These are phyloP conservation scores for Trichoderma sp. DNA, from an alignment of 2,329 filamentous ascomycete genomes.

Conservation along the genomic window DNA sequence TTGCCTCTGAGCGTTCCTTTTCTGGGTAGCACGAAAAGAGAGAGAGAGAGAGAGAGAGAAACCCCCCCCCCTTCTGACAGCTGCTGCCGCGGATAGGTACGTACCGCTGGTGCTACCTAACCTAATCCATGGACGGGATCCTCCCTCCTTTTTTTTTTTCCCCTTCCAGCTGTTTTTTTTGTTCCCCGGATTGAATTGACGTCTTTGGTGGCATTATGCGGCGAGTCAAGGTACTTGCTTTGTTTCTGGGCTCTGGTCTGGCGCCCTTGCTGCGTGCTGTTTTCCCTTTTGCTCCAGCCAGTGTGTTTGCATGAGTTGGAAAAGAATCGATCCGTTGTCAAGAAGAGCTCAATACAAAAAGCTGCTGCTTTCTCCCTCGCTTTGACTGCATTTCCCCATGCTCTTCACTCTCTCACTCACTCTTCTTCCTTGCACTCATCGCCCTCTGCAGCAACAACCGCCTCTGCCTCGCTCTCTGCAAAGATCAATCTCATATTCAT, in stretches of 20 bases:
- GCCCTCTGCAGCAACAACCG: neutral
- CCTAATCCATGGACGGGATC: neutral
- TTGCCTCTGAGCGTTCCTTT: neutral
- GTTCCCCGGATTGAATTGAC: constrained; percentile 7
- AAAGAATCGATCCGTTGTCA: neutral
- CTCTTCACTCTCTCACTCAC: constrained; percentile 8
- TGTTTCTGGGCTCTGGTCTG: neutral
- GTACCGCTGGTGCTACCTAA: neutral
- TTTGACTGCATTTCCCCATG: neutral
- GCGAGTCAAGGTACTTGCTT: constrained; percentile 15
- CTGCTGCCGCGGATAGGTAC: constrained; percentile 1
- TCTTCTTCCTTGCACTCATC: neutral
- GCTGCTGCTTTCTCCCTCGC: constrained; percentile 5
- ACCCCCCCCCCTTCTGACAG: constrained; percentile 2
- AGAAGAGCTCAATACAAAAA: constrained; percentile 8
- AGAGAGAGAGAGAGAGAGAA: neutral
- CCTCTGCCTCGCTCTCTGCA: no score
- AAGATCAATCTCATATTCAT: neutral
- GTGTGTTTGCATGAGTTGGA: constrained; percentile 22
- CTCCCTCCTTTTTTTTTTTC: neutral
- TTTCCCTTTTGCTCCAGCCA: constrained; percentile 26
- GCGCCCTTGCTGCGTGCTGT: constrained; percentile 29
- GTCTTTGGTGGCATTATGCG: constrained; percentile 2
- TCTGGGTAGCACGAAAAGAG: neutral
- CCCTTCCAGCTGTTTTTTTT: neutral